Evolutionary conservation across 768 basidiomycete genomes (phyloP).

Genomic region (Termitomyces bulborhizus): DNA sequence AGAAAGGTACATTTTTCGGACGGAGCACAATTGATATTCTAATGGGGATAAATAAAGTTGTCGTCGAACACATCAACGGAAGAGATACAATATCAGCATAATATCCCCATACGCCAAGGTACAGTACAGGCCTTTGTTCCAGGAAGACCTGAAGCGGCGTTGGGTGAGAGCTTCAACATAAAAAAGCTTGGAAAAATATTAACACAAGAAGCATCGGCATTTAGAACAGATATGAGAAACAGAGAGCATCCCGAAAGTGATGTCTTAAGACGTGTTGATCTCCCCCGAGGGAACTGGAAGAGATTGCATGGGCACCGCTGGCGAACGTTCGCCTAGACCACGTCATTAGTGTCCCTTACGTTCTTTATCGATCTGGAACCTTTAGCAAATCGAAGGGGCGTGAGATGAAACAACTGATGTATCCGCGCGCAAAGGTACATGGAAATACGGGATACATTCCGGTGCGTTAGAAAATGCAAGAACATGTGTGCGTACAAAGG

Average conservation of each 20-base stretch:
- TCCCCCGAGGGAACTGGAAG: background rate
- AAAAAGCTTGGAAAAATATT: too few species aligned
- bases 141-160: slow-evolving; percentile 25
- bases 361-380: slow-evolving; percentile 6
- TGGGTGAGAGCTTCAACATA: slow-evolving; percentile 38
- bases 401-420: slow-evolving; percentile 16
- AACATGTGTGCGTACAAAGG: background rate
- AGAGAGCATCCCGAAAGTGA: too few species aligned
- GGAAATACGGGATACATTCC: background rate
- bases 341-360: slow-evolving; percentile 2
- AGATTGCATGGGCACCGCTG: background rate
- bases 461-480: background rate
- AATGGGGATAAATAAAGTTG: too few species aligned
- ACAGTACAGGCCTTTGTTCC: slow-evolving; percentile 27
- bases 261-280: slow-evolving; percentile 4
- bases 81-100: slow-evolving; percentile 24
- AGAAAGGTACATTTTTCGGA: too few species aligned
- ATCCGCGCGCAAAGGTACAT: background rate
- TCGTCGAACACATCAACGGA: too few species aligned
- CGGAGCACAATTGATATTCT: too few species aligned
- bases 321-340: background rate
- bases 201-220: slow-evolving; percentile 42
- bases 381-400: slow-evolving; percentile 3
- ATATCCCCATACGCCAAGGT: slow-evolving; percentile 61
- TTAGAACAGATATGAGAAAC: slow-evolving; percentile 18